A percentile compares a stretch with the other conserved stretches of the same genome.
These are phyloP conservation scores for Sorghum bicolor DNA, from an alignment of 176 grass and related monocot species.

Conservation along the genomic window DNA sequence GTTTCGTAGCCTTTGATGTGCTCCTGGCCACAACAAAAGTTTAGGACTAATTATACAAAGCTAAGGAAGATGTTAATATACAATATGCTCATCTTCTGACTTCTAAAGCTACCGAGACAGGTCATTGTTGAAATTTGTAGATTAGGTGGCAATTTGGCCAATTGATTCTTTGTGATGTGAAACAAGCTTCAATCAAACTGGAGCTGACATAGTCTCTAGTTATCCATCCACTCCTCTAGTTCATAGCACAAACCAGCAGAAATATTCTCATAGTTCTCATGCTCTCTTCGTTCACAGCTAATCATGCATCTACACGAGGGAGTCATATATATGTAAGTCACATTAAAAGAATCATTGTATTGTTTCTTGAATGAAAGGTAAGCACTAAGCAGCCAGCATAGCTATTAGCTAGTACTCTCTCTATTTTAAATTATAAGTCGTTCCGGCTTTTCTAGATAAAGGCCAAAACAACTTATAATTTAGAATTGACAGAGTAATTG, in stretches of 20 bases:
- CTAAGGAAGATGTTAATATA: background rate
- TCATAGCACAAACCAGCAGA: background rate
- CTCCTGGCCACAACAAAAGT: background rate
- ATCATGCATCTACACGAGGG: background rate
- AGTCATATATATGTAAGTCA: background rate
- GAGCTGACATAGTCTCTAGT: background rate
- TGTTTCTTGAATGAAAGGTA: background rate
- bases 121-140: background rate
- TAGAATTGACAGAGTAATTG: no score
- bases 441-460: no score
- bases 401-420: no score
- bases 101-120: background rate
- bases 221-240: background rate
- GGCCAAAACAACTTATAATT: no score
- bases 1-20: background rate
- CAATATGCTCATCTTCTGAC: conserved; percentile 1
- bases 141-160: background rate
- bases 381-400: background rate
- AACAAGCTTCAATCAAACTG: background rate
- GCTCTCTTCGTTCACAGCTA: background rate
- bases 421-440: no score
- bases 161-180: background rate
- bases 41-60: background rate
- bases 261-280: background rate
- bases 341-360: background rate